These are phyloP conservation scores for Parietaria judaica DNA, from an alignment of 306 rosid genomes.

Conservation along the genomic window DNA sequence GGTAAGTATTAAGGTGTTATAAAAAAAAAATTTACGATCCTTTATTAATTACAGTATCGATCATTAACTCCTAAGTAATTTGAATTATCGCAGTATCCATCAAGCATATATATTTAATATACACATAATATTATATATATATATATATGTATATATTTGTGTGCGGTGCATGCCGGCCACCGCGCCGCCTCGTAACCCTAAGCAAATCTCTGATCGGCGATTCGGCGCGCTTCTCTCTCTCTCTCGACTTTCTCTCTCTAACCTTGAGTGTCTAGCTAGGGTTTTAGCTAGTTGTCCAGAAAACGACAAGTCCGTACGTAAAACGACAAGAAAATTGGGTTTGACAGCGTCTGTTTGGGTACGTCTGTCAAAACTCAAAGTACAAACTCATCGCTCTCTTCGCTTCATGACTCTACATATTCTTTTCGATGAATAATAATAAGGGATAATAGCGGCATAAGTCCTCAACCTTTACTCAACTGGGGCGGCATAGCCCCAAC, in stretches of 20 bases:
- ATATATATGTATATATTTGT: not conserved
- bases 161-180: conserved; percentile 7
- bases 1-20: too few species aligned
- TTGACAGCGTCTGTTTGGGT: conserved; percentile 8
- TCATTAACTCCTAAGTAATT: too few species aligned
- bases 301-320: not conserved
- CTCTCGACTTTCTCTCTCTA: not conserved
- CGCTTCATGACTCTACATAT: too few species aligned
- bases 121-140: not conserved
- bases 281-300: not conserved
- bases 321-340: conserved; percentile 2
- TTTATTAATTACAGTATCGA: too few species aligned
- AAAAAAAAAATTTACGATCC: too few species aligned
- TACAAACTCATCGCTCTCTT: too few species aligned
- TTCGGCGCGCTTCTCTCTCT: conserved; percentile 3
- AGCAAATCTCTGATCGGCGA: not conserved
- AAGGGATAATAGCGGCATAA: too few species aligned
- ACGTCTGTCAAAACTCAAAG: conserved; percentile 1
- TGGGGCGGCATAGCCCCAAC: too few species aligned
- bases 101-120: too few species aligned
- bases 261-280: not conserved
- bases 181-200: conserved; percentile 13
- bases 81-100: not conserved
- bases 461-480: too few species aligned
- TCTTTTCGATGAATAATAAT: too few species aligned